Base-by-base conservation (phyloP, 2,329 filamentous ascomycete species). In the Epichloe baconii region DNA sequence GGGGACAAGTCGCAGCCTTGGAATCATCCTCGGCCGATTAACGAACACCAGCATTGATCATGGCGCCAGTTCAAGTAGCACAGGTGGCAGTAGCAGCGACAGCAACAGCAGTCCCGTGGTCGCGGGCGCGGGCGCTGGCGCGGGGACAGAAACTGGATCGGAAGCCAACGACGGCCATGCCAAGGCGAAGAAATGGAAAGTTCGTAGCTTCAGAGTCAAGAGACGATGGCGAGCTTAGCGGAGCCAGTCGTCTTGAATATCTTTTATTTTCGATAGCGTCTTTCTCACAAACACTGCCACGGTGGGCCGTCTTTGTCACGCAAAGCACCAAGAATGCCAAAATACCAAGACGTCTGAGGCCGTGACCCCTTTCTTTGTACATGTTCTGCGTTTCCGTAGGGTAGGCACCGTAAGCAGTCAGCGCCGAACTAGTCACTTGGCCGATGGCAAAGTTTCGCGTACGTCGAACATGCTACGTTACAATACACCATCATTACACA, bases 1-100 rank as follows among this genome's bases (percentile, higher is more conserved):
- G 50, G 57, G 57, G 1, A 59, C 57, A 12, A 58, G 56, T 11
- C 52, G 55, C 1, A 55, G 55, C 14, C 50, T 59, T 8, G 55
- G 55, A 19, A 51, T 57, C 6, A 54, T 59, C 4, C 49, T 59
- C 7, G 56, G 56, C 5, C 50, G 57, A 6, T 23, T 23, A 5
- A 55, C 44, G 35, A 50, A 36, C 15, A 43, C 41, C 17, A 35
- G 44, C 21, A 8, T 17, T n/a, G 48, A 38, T 12, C 44, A 44
- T 19, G 51, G 51, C 5, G 47, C 35, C 8, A 55, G 53, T 43
- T 48, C 51, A 12, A 53, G 49, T 47, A 58, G 51, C 34, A 56
- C 53, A 1, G 45, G 31, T 35, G 40, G 35, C 21, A 54, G 53
- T 41, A 54, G 44, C 40, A 56, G 44, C 34, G 53, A 52, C 31